Conservation (phyloP, 2,329 filamentous ascomycete genomes). For the Sporothrix pallida region DNA sequence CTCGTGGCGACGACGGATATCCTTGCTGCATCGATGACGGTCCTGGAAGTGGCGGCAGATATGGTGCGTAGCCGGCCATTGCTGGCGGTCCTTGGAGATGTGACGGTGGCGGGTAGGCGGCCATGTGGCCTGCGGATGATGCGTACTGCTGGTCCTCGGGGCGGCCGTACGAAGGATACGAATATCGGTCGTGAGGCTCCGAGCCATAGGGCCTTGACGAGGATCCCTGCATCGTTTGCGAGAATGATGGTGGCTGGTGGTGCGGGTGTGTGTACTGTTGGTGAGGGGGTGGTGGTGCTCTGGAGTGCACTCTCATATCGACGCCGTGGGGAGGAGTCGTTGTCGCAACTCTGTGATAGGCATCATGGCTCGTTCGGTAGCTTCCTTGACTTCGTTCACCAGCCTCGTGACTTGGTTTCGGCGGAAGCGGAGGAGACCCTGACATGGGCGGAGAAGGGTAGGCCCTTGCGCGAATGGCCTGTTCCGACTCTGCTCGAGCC, state of each 20-base stretch:
- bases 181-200: conserved; percentile 49
- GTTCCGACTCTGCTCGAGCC: conserved; percentile 61
- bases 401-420: conserved; percentile 63
- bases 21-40: conserved; percentile 36
- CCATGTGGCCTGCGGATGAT: conserved; percentile 38
- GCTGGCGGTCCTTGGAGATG: conserved; percentile 40
- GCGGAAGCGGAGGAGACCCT: conserved; percentile 67
- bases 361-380: conserved; percentile 57
- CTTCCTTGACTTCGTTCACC: conserved; percentile 59
- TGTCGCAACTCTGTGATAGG: conserved; percentile 52
- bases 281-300: background rate
- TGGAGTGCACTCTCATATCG: conserved; percentile 45
- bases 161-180: conserved; percentile 49
- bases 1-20: conserved; percentile 38
- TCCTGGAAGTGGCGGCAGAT: conserved; percentile 40
- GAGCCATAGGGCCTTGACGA: conserved; percentile 46
- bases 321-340: conserved; percentile 44
- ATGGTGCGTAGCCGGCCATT: conserved; percentile 43
- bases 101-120: conserved; percentile 42
- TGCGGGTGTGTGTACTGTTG: conserved; percentile 27
- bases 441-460: conserved; percentile 79
- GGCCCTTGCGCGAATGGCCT: conserved; percentile 60
- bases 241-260: conserved; percentile 7
- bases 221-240: conserved; percentile 16
- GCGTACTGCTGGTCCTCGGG: conserved; percentile 43